A percentile compares a stretch with the other conserved stretches of the same genome.
phyloP scores from a whole-genome alignment of 768 basidiomycete species.

The Crucibulum laeve region DNA sequence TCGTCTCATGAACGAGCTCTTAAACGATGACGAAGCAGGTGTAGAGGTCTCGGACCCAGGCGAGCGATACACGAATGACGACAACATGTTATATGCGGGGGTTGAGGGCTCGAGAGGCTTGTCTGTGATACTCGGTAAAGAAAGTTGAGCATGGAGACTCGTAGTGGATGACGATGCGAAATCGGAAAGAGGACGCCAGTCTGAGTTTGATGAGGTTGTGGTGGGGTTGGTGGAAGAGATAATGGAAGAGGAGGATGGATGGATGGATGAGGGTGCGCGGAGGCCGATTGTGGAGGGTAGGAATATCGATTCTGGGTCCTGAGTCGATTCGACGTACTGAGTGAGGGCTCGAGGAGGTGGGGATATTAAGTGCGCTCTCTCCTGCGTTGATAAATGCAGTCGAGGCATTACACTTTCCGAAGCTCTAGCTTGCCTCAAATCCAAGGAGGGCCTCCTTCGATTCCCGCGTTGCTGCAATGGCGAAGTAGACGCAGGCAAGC shows the following conservation, averaged over 20 bases:
- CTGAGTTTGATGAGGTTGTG: constrained; percentile 20
- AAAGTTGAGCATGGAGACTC: constrained; percentile 15
- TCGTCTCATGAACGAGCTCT: constrained; percentile 20
- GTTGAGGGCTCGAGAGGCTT: constrained; percentile 38
- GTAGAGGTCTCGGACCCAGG: constrained; percentile 24
- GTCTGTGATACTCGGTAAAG: constrained; percentile 29
- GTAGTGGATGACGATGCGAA: constrained; percentile 18
- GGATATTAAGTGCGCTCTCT: constrained; percentile 52
- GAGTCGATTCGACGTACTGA: constrained; percentile 60
- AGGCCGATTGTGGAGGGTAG: constrained; percentile 75
- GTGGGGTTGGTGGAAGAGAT: constrained; percentile 50
- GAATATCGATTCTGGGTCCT: constrained; percentile 47
- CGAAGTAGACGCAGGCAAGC: constrained; percentile 35
- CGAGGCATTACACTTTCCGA: constrained; percentile 26
- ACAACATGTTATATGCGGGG: constrained; percentile 60
- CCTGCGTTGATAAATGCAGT: constrained; percentile 47
- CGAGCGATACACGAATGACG: constrained; percentile 44
- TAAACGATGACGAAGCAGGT: constrained; percentile 28
- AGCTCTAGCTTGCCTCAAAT: constrained; percentile 22
- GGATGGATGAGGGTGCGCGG: constrained; percentile 37
- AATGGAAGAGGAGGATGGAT: constrained; percentile 61
- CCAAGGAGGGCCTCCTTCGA: constrained; percentile 47
- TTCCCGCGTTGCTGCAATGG: constrained; percentile 16
- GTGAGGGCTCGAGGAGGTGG: constrained; percentile 75
- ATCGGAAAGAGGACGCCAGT: constrained; percentile 12